A percentile compares a stretch with the other conserved stretches of the same genome.
These are phyloP conservation scores for Pseudotsuga menziesii DNA, from an alignment of 75 land plant genomes.

Conservation along the genomic window DNA sequence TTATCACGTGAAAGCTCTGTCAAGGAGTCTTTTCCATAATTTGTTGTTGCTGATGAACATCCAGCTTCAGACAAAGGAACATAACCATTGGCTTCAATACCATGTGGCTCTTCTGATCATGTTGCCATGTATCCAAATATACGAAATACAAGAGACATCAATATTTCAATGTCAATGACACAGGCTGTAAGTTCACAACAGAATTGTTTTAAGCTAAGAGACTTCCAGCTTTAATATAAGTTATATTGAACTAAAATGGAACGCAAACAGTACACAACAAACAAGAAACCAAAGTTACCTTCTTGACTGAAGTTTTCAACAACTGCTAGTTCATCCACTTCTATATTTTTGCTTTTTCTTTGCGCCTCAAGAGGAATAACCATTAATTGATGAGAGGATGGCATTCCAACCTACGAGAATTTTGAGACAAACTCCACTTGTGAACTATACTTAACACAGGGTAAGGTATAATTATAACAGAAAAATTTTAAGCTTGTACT, in stretches of 20 bases:
- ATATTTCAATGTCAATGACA: too few species aligned
- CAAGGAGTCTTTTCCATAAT: not conserved
- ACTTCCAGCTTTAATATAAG: not conserved
- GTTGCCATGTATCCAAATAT: not conserved
- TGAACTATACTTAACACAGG: not conserved
- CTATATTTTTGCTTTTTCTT: slow-evolving; percentile 5
- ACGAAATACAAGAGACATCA: not conserved
- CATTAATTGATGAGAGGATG: slow-evolving; percentile 3
- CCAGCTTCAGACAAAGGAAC: not conserved
- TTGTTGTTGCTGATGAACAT: not conserved
- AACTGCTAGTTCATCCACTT: slow-evolving; percentile 5
- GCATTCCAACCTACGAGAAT: not conserved
- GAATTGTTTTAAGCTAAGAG: too few species aligned
- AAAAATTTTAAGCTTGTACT: not conserved
- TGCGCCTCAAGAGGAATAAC: not conserved
- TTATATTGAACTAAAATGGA: not conserved
- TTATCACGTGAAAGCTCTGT: not conserved
- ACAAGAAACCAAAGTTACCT: slow-evolving; percentile 4
- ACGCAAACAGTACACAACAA: too few species aligned
- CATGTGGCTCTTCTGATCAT: not conserved
- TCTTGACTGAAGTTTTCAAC: slow-evolving; percentile 1
- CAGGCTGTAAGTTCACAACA: too few species aligned
- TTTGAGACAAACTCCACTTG: not conserved
- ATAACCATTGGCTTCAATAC: not conserved
- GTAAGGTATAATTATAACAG: not conserved